phyloP scores from a whole-genome alignment of 306 rosid species.

The Citrullus mucosospermus region DNA sequence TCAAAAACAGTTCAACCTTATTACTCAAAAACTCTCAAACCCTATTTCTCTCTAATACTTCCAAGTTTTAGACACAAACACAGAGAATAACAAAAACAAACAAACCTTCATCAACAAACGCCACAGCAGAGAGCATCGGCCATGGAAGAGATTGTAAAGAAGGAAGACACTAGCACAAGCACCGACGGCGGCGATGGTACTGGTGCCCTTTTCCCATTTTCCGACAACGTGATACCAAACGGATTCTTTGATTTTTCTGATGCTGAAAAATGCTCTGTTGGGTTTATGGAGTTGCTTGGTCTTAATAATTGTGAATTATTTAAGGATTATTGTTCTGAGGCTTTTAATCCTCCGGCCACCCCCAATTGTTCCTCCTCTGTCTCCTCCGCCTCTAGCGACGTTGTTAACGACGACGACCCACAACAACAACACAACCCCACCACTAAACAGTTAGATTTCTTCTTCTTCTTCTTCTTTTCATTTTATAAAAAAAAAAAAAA shows the following conservation, averaged over 20 bases:
- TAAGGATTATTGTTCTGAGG: constrained; percentile 28
- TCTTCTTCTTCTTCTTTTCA: background rate
- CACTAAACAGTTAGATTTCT: constrained; percentile 37
- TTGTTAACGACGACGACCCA: constrained; percentile 8
- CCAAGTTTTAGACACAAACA: background rate
- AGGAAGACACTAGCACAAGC: background rate
- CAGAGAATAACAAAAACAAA: no score
- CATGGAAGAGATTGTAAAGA: constrained; percentile 1
- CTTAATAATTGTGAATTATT: background rate
- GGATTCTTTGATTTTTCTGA: background rate
- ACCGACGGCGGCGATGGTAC: background rate
- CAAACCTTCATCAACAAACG: background rate
- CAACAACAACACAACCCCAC: constrained; percentile 29
- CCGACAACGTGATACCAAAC: background rate
- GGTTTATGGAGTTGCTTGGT: constrained; percentile 10
- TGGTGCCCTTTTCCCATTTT: background rate
- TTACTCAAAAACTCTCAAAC: background rate
- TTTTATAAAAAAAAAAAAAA: no score
- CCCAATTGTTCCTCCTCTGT: constrained; percentile 48
- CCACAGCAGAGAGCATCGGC: background rate
- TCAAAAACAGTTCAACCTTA: no score
- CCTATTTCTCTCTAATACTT: background rate
- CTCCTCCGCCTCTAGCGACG: constrained; percentile 58
- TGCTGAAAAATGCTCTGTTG: background rate
- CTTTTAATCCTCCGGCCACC: constrained; percentile 36